Evolutionary conservation across 805 yeast genomes (phyloP).

Genomic region (Hanseniaspora valbyensis): DNA sequence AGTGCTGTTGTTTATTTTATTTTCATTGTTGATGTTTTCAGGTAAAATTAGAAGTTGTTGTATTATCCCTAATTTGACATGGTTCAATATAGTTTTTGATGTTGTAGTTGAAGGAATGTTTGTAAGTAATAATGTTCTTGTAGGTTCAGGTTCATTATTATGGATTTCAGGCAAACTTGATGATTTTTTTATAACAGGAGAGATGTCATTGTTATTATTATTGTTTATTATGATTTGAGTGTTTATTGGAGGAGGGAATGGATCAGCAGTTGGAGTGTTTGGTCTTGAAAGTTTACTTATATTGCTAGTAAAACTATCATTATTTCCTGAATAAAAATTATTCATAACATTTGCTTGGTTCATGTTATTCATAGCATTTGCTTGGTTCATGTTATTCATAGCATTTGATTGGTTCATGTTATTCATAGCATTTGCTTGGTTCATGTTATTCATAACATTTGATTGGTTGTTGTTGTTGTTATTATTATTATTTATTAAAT

Average conservation of each 20-base stretch:
- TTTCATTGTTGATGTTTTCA: constrained; percentile 18
- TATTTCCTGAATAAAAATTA: neutral
- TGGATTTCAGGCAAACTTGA: neutral
- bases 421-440: too few relatives aligned
- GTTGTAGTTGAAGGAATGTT: constrained; percentile 74
- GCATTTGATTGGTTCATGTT: too few relatives aligned
- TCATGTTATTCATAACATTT: too few relatives aligned
- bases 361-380: too few relatives aligned
- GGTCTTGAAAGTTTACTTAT: neutral
- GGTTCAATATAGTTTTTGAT: constrained; percentile 72
- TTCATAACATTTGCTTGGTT: neutral
- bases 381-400: neutral
- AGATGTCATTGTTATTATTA: too few relatives aligned
- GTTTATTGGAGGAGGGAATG: neutral
- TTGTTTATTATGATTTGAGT: neutral
- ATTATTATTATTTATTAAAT: too few relatives aligned
- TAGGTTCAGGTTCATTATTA: neutral
- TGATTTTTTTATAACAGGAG: too few relatives aligned
- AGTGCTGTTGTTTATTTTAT: neutral
- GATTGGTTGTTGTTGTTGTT: neutral
- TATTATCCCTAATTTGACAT: constrained; percentile 81
- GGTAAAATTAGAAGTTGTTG: constrained; percentile 73
- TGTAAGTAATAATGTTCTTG: constrained; percentile 79
- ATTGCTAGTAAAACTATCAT: neutral
- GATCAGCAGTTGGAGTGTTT: neutral